Evolutionary conservation across 371 early-diverging fungal genomes (phyloP).

Genomic region (Mortierella sp.): DNA sequence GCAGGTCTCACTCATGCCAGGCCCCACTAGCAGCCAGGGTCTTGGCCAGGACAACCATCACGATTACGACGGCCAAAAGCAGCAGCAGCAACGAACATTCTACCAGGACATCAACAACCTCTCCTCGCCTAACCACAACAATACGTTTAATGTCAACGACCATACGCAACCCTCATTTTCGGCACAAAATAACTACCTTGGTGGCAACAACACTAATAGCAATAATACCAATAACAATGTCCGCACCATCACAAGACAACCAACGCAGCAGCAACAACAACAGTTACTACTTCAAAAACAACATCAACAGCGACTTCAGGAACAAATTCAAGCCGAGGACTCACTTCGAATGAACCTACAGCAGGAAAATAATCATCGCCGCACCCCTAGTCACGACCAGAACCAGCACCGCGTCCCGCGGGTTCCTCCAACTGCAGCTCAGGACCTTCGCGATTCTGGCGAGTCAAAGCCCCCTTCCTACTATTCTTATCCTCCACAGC

Average conservation of each 20-base stretch:
- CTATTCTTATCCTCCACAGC: conserved; percentile 33
- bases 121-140: not conserved
- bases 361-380: conserved; percentile 3
- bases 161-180: not conserved
- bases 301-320: conserved; percentile 29
- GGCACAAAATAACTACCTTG: not conserved
- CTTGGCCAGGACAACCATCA: not conserved
- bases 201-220: conserved; percentile 1
- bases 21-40: conserved; percentile 2
- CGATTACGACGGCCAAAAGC: not conserved
- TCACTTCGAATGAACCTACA: conserved; percentile 27
- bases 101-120: not conserved
- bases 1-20: conserved; percentile 23
- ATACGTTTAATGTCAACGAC: conserved; percentile 1
- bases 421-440: conserved; percentile 2
- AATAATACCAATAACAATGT: not conserved
- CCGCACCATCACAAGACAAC: conserved; percentile 3
- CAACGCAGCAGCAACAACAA: conserved; percentile 13
- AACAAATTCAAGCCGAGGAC: conserved; percentile 31
- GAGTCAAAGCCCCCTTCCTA: conserved; percentile 21
- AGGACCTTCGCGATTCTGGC: not conserved
- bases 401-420: conserved; percentile 2
- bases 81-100: conserved; percentile 1
- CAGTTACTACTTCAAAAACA: conserved; percentile 15
- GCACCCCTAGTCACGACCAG: not conserved